Evolutionary conservation across 139 green algal genomes (phyloP), one percentile per base, ranked within the genome.

Genomic region (Volvox africanus): DNA sequence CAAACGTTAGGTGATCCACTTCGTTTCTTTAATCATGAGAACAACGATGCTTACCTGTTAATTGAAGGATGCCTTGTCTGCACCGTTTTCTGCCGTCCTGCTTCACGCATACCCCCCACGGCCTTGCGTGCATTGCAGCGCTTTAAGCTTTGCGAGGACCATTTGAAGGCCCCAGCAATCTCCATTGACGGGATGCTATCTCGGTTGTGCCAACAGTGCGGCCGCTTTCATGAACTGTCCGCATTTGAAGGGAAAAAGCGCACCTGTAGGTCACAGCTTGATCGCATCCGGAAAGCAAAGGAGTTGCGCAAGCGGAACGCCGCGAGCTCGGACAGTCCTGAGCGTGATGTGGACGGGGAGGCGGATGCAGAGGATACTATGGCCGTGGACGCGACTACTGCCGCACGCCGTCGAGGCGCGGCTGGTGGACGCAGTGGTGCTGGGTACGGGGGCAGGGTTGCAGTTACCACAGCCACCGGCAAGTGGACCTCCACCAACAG

Each of bases 201-300:
- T 13, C 69, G 86, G 19, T 44, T 90, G 0, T 90, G 86, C 73
- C 86, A 90, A n/a, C 86, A 89, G 50, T 90, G 86, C 86, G 86
- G 86, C 44, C 86, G 86, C 50, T 90, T 90, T 44, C 86, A 90
- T 32, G 86, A 90, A 20, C 86, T 90, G 12, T 35, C 73, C 22
- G 86, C 86, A 30, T 90, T 90, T 55, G 71, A 90, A 30, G 86
- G 86, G n/a, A 90, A 90, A 75, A 90, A 90, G 73, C 71, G 86
- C 20, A 90, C 86, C 20, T 90, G 86, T 30, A 69, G 84, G 21
- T 2, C n/a, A 13, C 73, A 90, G 73, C 73, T 90, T 16, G 73
- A 90, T 75, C 86, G 86, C 73, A 90, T 90, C 55, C 69, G 86
- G 12, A 62, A 69, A 36, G 30, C 86, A 50, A 90, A 90, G 86